Evolutionary conservation across 2,329 filamentous ascomycete genomes (phyloP).

Genomic region (Alternaria infectoria): DNA sequence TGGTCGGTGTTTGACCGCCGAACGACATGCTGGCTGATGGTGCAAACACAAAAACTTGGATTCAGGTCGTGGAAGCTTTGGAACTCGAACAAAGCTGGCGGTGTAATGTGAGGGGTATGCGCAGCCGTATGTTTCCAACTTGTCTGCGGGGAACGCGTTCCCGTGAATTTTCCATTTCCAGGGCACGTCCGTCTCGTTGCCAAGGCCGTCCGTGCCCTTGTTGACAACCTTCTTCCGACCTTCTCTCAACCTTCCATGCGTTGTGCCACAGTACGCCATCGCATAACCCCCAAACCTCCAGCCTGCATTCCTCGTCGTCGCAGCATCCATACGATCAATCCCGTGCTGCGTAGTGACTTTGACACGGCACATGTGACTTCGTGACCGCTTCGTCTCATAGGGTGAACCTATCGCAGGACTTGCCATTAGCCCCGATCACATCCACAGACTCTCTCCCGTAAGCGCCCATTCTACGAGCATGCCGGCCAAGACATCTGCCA

Average conservation of each 20-base stretch:
- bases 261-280: slow-evolving; percentile 25
- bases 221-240: slow-evolving; percentile 17
- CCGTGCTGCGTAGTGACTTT: slow-evolving; percentile 3
- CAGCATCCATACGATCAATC: slow-evolving; percentile 3
- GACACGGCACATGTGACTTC: slow-evolving; percentile 10
- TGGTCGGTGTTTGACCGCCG: slow-evolving; percentile 95
- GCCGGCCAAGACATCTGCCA: slow-evolving; percentile 43
- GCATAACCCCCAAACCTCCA: slow-evolving; percentile 7
- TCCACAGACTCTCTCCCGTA: slow-evolving; percentile 1
- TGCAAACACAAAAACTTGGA: slow-evolving; percentile 4
- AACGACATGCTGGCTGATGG: slow-evolving; percentile 77
- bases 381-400: slow-evolving; percentile 11
- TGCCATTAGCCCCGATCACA: neutral
- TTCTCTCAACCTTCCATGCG: slow-evolving; percentile 38
- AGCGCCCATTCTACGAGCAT: slow-evolving; percentile 22
- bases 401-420: slow-evolving; percentile 1
- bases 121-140: slow-evolving; percentile 27
- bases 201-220: slow-evolving; percentile 19
- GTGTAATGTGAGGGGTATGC: slow-evolving; percentile 16
- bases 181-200: slow-evolving; percentile 20
- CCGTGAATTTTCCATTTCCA: slow-evolving; percentile 34
- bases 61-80: neutral
- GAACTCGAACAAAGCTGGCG: slow-evolving; percentile 1
- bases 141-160: slow-evolving; percentile 36
- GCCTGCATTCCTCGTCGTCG: slow-evolving; percentile 18